These are phyloP conservation scores for Nannochloropsis gaditana DNA, from an alignment of 108 stramenopile genomes.

Conservation along the genomic window DNA sequence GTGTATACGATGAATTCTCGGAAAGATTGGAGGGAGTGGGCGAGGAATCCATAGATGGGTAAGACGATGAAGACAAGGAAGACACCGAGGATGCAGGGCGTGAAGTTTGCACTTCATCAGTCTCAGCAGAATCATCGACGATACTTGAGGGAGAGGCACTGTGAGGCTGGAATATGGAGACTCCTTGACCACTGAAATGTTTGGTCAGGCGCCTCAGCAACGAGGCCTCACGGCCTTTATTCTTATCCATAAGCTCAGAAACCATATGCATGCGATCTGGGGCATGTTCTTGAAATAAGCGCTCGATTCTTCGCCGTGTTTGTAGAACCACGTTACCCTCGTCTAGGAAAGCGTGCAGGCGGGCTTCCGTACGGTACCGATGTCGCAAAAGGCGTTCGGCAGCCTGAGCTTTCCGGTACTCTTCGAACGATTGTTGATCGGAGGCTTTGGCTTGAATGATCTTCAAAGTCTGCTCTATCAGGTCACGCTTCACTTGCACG, in stretches of 20 bases:
- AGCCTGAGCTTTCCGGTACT: neutral
- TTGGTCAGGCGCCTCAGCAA: neutral
- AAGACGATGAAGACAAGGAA: neutral
- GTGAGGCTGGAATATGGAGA: too few relatives aligned
- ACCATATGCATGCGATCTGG: neutral
- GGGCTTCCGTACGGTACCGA: neutral
- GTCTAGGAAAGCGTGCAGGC: neutral
- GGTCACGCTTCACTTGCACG: slow-evolving; percentile 45
- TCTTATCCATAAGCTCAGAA: neutral
- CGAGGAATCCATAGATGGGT: neutral
- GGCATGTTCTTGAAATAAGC: neutral
- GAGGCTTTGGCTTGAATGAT: neutral
- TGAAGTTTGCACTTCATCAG: neutral
- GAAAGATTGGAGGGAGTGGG: neutral
- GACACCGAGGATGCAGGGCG: neutral
- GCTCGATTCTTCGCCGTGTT: neutral
- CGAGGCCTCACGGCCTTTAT: neutral
- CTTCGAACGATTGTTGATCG: neutral
- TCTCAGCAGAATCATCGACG: neutral
- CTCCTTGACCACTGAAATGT: neutral
- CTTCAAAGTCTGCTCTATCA: slow-evolving; percentile 28
- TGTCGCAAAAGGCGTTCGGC: neutral
- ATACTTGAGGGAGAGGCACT: neutral
- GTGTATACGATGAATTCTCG: neutral
- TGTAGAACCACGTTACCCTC: neutral